A percentile compares a stretch with the other conserved stretches of the same genome.
phyloP scores from a whole-genome alignment of 2,329 filamentous ascomycete species.

The Colletotrichum coccodes region DNA sequence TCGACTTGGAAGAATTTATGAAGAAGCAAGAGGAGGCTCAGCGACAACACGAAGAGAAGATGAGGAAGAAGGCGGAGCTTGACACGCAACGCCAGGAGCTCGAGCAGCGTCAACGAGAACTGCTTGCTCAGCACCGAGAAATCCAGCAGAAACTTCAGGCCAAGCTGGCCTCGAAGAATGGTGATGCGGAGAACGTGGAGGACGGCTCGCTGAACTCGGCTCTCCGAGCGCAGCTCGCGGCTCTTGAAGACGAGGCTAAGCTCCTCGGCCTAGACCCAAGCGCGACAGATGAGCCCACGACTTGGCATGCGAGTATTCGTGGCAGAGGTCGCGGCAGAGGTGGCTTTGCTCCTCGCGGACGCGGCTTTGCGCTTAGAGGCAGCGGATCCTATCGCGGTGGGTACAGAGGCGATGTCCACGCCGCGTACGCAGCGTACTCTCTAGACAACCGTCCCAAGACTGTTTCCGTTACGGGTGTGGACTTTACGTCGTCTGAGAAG shows the following conservation, averaged over 20 bases:
- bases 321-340: conserved; percentile 56
- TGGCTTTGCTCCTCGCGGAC: conserved; percentile 44
- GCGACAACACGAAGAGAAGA: conserved; percentile 72
- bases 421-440: conserved; percentile 70
- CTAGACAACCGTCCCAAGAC: conserved; percentile 81
- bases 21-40: conserved; percentile 79
- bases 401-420: conserved; percentile 57
- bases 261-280: conserved; percentile 74
- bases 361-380: conserved; percentile 48
- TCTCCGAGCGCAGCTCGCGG: conserved; percentile 77
- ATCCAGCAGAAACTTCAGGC: conserved; percentile 72
- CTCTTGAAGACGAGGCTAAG: conserved; percentile 78
- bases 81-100: conserved; percentile 71
- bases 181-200: conserved; percentile 37
- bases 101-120: conserved; percentile 70
- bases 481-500: conserved; percentile 69
- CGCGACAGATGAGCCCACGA: conserved; percentile 54
- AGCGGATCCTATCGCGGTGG: conserved; percentile 53
- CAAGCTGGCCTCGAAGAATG: conserved; percentile 64
- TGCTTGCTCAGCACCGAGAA: conserved; percentile 71
- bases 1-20: conserved; percentile 77
- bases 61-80: conserved; percentile 70
- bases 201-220: conserved; percentile 58
- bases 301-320: conserved; percentile 35
- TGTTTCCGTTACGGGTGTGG: conserved; percentile 71